Evolutionary conservation across 2,329 filamentous ascomycete species (phyloP), one percentile per base, ranked within the genome.

Genomic region (Claviceps maximensis): DNA sequence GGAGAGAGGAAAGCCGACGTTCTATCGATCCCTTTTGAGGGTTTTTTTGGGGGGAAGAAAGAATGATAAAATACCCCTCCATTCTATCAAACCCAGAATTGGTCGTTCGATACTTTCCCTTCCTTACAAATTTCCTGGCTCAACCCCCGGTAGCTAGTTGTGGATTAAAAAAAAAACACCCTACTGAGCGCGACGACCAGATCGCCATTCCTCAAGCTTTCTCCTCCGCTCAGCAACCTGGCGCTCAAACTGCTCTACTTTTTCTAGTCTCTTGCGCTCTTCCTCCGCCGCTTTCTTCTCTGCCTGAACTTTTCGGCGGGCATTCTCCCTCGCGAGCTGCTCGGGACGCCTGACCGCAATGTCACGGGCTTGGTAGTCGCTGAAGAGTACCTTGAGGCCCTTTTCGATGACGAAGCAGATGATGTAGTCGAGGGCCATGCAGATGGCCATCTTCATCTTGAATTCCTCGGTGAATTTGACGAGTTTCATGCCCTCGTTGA

Each of bases 401-500:
- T 90, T 84, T 72, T 98, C 93, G 56, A 97, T 87, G 38, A 88
- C 56, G 75, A 82, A 97, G 74, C 93, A 98, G 15, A 84, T 86
- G 2, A 73, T 80, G 65, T 90, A 98, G 69, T 98, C 93, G 38
- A 91, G 62, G 7, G 90, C 68, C 93, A 98, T 98, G 62, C 88
- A 77, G 0, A 73, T 69, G 0, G 89, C 94, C 74, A 98, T 83
- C 51, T 85, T 91, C 45, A 78, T 66, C 76, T 95, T 95, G 79
- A 98, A 98, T 61, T 95, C 88, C 2, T 76, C 77, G 33, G 76
- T 85, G 69, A 98, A 98, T 3, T 88, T 88, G 4, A 98, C 93
- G 1, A 98, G 82, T 64, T 86, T 89, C 72, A 98, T 84, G 69
- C 88, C 84, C 70, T 91, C 80, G 71, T 97, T 98, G 69, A 98